These are phyloP conservation scores for Cicer judaicum DNA, from an alignment of 306 rosid species.

Conservation along the genomic window DNA sequence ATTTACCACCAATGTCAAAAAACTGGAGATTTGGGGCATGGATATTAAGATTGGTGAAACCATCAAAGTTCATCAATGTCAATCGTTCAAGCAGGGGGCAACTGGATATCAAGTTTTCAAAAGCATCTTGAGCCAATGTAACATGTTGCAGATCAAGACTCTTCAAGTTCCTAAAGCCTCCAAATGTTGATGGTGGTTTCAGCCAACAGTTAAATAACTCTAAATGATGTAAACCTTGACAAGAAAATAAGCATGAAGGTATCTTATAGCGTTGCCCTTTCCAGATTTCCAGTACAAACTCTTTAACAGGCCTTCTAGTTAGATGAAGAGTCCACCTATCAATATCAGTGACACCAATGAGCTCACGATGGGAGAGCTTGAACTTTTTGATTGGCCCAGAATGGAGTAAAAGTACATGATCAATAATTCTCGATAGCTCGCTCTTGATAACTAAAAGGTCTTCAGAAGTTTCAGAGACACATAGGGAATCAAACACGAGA, in stretches of 20 bases:
- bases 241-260: slow-evolving; percentile 57
- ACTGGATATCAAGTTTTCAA: slow-evolving; percentile 54
- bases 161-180: slow-evolving; percentile 62
- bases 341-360: slow-evolving; percentile 52
- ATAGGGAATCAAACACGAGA: slow-evolving; percentile 65
- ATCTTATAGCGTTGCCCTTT: slow-evolving; percentile 61
- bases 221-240: slow-evolving; percentile 57
- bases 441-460: slow-evolving; percentile 47
- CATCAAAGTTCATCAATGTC: slow-evolving; percentile 66
- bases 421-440: slow-evolving; percentile 59
- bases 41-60: slow-evolving; percentile 58
- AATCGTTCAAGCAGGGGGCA: slow-evolving; percentile 65
- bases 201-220: slow-evolving; percentile 64
- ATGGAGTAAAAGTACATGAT: slow-evolving; percentile 75
- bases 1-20: slow-evolving; percentile 65
- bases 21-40: slow-evolving; percentile 62
- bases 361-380: slow-evolving; percentile 62
- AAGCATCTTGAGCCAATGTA: slow-evolving; percentile 62
- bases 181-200: slow-evolving; percentile 61
- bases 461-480: slow-evolving; percentile 39
- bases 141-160: slow-evolving; percentile 75
- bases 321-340: slow-evolving; percentile 64
- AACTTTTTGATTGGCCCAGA: slow-evolving; percentile 57
- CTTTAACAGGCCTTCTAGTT: slow-evolving; percentile 54
- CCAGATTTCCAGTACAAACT: slow-evolving; percentile 69